phyloP scores from a whole-genome alignment of 805 yeast genomes.

The Jamesozyma gamospora region DNA sequence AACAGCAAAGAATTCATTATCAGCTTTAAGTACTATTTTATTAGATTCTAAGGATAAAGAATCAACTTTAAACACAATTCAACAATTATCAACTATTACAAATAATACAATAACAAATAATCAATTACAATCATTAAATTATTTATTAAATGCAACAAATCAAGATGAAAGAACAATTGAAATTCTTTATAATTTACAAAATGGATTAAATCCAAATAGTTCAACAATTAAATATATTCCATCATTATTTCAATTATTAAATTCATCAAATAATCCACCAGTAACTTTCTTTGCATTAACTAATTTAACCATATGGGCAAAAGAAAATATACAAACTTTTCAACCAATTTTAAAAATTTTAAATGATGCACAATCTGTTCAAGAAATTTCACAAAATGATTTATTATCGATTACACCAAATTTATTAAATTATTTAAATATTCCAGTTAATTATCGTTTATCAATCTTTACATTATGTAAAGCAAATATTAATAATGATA shows the following conservation, averaged over 20 bases:
- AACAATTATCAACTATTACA: conserved; percentile 12
- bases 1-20: conserved; percentile 16
- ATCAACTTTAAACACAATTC: conserved; percentile 12
- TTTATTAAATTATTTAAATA: conserved; percentile 18
- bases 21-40: conserved; percentile 13
- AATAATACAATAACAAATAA: conserved; percentile 15
- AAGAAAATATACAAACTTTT: conserved; percentile 16
- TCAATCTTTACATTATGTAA: conserved; percentile 26
- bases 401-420: conserved; percentile 19
- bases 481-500: conserved; percentile 15
- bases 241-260: conserved; percentile 14
- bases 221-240: conserved; percentile 16
- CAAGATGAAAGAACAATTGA: conserved; percentile 17
- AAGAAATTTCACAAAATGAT: conserved; percentile 14
- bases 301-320: conserved; percentile 21
- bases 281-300: conserved; percentile 16
- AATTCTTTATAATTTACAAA: conserved; percentile 6
- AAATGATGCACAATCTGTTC: conserved; percentile 8
- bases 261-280: conserved; percentile 17
- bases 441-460: conserved; percentile 21
- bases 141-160: conserved; percentile 14
- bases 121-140: conserved; percentile 17
- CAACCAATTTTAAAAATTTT: conserved; percentile 19
- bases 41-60: conserved; percentile 12
- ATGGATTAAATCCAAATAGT: conserved; percentile 11